These are phyloP conservation scores for Chaetomium strumarium DNA, from an alignment of 2,329 filamentous ascomycete species.

Conservation along the genomic window DNA sequence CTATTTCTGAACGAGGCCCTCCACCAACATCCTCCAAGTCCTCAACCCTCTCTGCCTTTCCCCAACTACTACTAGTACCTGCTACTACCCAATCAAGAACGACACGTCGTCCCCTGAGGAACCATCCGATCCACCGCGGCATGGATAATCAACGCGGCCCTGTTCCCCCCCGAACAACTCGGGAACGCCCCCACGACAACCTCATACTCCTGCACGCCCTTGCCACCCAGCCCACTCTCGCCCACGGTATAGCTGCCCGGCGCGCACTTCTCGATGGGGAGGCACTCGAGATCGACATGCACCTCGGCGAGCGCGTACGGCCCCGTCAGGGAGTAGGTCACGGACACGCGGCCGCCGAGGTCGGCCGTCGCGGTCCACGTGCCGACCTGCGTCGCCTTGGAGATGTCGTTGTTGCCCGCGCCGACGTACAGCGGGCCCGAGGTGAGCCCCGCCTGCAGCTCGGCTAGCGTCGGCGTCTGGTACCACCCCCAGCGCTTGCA, in stretches of 20 bases:
- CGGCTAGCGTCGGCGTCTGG: slow-evolving; percentile 11
- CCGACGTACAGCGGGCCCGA: slow-evolving; percentile 17
- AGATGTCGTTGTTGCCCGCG: slow-evolving; percentile 21
- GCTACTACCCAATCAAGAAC: too few relatives aligned
- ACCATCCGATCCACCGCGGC: slow-evolving; percentile 1
- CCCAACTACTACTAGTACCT: too few relatives aligned
- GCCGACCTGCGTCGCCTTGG: slow-evolving; percentile 18
- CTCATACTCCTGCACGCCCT: background rate
- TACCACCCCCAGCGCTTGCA: slow-evolving; percentile 24
- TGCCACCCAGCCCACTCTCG: background rate
- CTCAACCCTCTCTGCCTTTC: too few relatives aligned
- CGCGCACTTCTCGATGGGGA: slow-evolving; percentile 23
- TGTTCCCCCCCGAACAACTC: slow-evolving; percentile 3
- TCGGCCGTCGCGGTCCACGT: slow-evolving; percentile 15
- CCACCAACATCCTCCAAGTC: too few relatives aligned
- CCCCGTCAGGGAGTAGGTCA: slow-evolving; percentile 14
- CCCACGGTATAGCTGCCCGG: slow-evolving; percentile 17
- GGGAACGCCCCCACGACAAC: slow-evolving; percentile 7
- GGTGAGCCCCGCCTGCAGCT: slow-evolving; percentile 15
- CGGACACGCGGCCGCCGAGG: slow-evolving; percentile 13
- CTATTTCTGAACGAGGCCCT: too few relatives aligned
- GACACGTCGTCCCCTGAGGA: background rate
- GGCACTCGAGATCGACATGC: slow-evolving; percentile 20
- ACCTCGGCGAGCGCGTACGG: slow-evolving; percentile 14
- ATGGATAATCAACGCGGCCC: slow-evolving; percentile 16